phyloP scores from a whole-genome alignment of 2,329 filamentous ascomycete genomes.

The Exophiala sideris region DNA sequence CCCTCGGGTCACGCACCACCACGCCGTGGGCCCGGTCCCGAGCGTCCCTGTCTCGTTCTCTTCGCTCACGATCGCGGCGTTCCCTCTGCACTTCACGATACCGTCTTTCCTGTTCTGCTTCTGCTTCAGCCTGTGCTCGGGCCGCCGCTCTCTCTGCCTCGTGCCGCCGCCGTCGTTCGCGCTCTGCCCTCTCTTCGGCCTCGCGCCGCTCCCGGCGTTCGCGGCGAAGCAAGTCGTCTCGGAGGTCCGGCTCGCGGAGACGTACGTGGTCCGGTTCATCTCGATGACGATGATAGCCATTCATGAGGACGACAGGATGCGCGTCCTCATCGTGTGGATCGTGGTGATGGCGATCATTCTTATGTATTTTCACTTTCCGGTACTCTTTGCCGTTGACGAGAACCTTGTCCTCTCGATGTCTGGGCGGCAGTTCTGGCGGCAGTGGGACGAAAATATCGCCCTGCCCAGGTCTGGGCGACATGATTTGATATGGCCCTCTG shows the following conservation, averaged over 20 bases:
- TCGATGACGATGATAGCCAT: conserved; percentile 1
- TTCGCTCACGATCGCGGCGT: conserved; percentile 6
- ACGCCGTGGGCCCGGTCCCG: neutral
- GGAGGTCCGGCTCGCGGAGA: conserved; percentile 9
- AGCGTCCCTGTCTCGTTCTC: neutral
- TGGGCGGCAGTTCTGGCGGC: conserved; percentile 19
- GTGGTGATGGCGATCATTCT: neutral
- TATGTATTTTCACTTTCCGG: conserved; percentile 15
- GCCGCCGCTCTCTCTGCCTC: conserved; percentile 18
- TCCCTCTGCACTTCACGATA: conserved; percentile 11
- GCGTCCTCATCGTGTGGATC: conserved; percentile 14
- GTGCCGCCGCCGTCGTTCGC: conserved; percentile 14
- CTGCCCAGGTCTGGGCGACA: conserved; percentile 11
- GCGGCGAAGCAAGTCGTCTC: conserved; percentile 13
- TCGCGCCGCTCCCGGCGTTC: conserved; percentile 17
- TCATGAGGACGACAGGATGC: conserved; percentile 18
- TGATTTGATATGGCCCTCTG: conserved; percentile 16
- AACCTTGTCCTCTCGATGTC: conserved; percentile 6
- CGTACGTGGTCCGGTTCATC: conserved; percentile 14
- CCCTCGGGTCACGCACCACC: conserved; percentile 5
- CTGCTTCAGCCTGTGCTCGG: conserved; percentile 9
- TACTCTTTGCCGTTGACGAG: conserved; percentile 3
- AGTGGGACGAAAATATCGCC: conserved; percentile 19
- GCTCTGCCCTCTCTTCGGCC: neutral
- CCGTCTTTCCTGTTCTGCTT: conserved; percentile 13